Conservation (phyloP, 1,284 basidiomycete genomes). For the Apiotrichum brassicae region DNA sequence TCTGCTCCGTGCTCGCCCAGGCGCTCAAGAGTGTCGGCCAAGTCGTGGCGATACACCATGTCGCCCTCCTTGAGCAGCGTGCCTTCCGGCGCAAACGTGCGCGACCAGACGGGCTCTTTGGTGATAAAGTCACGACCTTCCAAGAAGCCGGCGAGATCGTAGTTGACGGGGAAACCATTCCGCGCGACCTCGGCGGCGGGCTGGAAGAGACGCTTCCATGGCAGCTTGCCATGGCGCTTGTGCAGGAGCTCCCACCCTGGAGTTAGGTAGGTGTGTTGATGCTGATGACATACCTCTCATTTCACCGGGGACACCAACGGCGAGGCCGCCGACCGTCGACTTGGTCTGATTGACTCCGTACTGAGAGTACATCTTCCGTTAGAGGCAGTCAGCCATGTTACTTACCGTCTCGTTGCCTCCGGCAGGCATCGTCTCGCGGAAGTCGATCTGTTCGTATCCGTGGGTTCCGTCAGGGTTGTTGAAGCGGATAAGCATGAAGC, state of each 20-base stretch:
- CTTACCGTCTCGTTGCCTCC: conserved; percentile 43
- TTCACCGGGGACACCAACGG: conserved; percentile 79
- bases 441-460: conserved; percentile 45
- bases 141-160: conserved; percentile 29
- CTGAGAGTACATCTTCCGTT: conserved; percentile 21
- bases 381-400: background rate
- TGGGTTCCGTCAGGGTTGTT: conserved; percentile 24
- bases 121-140: conserved; percentile 25
- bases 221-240: conserved; percentile 59
- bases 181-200: conserved; percentile 65
- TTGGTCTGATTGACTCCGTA: conserved; percentile 25
- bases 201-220: conserved; percentile 66
- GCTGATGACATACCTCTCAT: conserved; percentile 60
- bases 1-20: conserved; percentile 24
- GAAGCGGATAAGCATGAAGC: conserved; percentile 15
- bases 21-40: conserved; percentile 23
- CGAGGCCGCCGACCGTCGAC: conserved; percentile 63
- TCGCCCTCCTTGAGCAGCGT: conserved; percentile 19
- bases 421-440: conserved; percentile 46
- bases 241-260: conserved; percentile 63
- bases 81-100: conserved; percentile 31
- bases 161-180: conserved; percentile 59
- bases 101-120: conserved; percentile 32
- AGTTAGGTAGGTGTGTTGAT: conserved; percentile 5
- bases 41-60: conserved; percentile 15